These are phyloP conservation scores for Suillus decipiens DNA, from an alignment of 768 basidiomycete genomes.

Conservation along the genomic window DNA sequence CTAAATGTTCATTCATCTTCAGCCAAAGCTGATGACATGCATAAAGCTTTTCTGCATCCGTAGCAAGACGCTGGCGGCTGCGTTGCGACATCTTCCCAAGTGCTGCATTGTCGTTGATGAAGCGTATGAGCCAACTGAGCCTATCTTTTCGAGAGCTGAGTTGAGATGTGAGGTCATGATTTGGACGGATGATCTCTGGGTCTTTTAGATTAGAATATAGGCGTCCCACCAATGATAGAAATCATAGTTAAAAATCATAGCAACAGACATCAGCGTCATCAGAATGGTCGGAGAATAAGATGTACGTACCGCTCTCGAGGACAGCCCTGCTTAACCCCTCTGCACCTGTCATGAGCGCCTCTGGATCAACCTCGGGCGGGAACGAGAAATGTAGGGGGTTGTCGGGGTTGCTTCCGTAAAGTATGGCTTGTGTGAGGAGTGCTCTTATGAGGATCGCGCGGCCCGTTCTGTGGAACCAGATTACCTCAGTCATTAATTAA, in stretches of 20 bases:
- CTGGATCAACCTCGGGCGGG: constrained; percentile 77
- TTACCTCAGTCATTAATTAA: constrained; percentile 3
- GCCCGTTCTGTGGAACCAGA: constrained; percentile 47
- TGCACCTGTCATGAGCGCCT: constrained; percentile 77
- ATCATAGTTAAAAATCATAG: not conserved
- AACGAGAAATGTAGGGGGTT: constrained; percentile 83
- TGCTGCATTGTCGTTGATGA: constrained; percentile 85
- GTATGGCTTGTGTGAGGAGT: constrained; percentile 80
- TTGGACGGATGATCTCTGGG: constrained; percentile 64
- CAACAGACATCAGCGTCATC: not conserved
- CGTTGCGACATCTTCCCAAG: constrained; percentile 83
- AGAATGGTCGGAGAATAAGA: not conserved
- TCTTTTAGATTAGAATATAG: constrained; percentile 39
- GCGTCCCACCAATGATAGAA: not conserved
- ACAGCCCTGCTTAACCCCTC: constrained; percentile 73
- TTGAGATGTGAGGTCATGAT: constrained; percentile 81
- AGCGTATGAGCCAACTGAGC: constrained; percentile 82
- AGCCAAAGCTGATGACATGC: constrained; percentile 82
- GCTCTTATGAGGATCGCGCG: constrained; percentile 71
- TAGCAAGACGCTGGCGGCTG: constrained; percentile 71
- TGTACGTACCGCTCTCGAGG: constrained; percentile 64
- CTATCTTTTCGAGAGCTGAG: constrained; percentile 73
- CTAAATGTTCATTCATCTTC: constrained; percentile 66
- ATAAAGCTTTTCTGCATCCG: constrained; percentile 85
- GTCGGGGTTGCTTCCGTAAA: constrained; percentile 73